Percentiles rank a stretch among this genome's conserved stretches.
Evolutionary conservation across 2,329 filamentous ascomycete genomes (phyloP).

Genomic region (Monosporascus ibericus): DNA sequence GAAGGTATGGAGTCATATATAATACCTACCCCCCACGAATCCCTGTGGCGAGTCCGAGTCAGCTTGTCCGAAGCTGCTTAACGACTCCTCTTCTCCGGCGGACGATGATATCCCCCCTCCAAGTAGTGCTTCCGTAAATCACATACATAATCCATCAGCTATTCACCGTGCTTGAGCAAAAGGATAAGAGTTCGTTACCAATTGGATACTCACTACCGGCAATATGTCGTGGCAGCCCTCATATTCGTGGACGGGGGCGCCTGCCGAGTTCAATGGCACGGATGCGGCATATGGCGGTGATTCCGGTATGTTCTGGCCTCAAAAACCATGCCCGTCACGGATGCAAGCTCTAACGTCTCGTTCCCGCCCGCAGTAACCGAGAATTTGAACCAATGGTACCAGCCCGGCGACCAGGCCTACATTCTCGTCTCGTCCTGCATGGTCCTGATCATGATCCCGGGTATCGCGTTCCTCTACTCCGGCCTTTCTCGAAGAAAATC

Average conservation of each 20-base stretch:
- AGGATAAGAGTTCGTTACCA: background rate
- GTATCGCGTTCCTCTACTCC: conserved; percentile 95
- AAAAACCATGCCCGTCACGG: background rate
- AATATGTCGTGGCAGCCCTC: conserved; percentile 45
- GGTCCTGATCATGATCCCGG: conserved; percentile 94
- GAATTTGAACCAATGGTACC: conserved; percentile 95
- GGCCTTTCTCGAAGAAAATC: conserved; percentile 97
- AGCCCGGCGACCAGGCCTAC: conserved; percentile 86
- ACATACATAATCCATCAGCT: background rate
- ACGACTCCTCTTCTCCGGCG: no score
- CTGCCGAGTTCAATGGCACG: conserved; percentile 57
- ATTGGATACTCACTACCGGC: conserved; percentile 5
- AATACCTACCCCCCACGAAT: no score
- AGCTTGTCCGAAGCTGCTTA: no score
- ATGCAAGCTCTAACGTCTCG: conserved; percentile 7
- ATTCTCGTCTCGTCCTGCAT: conserved; percentile 87
- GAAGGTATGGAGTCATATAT: no score
- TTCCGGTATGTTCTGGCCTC: conserved; percentile 56
- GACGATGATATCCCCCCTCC: no score
- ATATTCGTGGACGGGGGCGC: conserved; percentile 51
- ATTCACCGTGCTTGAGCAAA: background rate
- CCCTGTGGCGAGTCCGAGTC: no score
- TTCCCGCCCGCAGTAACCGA: conserved; percentile 52
- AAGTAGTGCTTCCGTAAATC: background rate
- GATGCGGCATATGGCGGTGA: conserved; percentile 64